These are phyloP conservation scores for Alliaria petiolata DNA, from an alignment of 345 rosid species.

Conservation along the genomic window DNA sequence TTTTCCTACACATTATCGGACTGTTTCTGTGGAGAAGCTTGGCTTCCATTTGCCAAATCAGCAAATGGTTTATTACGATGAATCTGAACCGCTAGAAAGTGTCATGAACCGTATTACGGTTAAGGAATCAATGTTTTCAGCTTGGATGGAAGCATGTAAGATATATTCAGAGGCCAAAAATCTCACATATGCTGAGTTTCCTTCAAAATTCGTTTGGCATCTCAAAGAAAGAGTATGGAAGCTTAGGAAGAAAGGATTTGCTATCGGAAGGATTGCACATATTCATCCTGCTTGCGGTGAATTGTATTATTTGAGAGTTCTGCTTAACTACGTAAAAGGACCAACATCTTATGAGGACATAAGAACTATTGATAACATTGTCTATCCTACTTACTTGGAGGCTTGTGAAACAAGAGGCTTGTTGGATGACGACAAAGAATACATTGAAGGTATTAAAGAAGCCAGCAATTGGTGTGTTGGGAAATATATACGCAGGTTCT, in stretches of 20 bases:
- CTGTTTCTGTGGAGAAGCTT: not conserved
- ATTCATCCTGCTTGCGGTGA: not conserved
- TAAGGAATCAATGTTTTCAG: not conserved
- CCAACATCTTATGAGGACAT: not conserved
- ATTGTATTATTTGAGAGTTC: not conserved
- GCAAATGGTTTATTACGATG: not conserved
- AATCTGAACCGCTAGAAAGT: not conserved
- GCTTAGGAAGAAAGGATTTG: rapidly evolving
- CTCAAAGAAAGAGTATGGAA: not conserved
- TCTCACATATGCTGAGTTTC: not conserved
- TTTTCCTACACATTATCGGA: not conserved
- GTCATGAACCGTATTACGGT: no score
- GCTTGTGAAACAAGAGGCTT: not conserved
- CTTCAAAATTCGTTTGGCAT: not conserved
- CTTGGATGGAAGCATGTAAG: not conserved
- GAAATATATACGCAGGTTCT: not conserved
- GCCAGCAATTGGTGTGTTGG: not conserved
- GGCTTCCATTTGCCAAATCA: not conserved
- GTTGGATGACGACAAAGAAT: not conserved
- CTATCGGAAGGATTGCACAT: not conserved
- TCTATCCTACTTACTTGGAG: not conserved
- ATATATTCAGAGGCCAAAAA: not conserved
- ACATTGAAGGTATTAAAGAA: not conserved
- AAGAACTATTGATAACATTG: not conserved
- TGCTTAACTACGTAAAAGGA: not conserved